phyloP scores from a whole-genome alignment of 257 asterid species.

The Rauvolfia tetraphylla region DNA sequence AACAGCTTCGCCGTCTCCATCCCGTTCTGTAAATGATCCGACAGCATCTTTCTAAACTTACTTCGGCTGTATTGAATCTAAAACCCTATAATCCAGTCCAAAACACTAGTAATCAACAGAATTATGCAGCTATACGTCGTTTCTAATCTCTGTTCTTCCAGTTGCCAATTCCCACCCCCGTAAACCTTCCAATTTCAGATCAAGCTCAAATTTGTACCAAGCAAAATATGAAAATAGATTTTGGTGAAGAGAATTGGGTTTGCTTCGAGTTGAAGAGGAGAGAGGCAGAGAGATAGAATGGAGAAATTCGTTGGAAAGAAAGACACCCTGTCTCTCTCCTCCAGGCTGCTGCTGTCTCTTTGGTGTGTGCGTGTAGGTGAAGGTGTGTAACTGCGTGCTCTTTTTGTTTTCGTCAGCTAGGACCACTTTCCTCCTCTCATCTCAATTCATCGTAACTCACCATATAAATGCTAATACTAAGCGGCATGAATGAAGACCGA shows the following conservation, averaged over 20 bases:
- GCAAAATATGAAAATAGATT: not conserved
- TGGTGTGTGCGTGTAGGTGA: not conserved
- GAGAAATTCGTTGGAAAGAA: not conserved
- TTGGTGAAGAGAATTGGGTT: not conserved
- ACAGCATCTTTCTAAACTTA: slow-evolving; percentile 39
- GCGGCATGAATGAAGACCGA: no score
- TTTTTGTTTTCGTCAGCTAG: not conserved
- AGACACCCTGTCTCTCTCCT: not conserved
- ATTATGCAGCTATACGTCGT: not conserved
- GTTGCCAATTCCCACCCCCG: not conserved
- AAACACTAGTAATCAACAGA: slow-evolving; percentile 7
- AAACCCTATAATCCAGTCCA: slow-evolving; percentile 2
- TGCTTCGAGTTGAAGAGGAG: not conserved
- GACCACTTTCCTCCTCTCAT: no score
- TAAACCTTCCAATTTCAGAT: not conserved
- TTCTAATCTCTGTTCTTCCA: slow-evolving; percentile 1
- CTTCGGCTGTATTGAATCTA: not conserved
- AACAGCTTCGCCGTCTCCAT: slow-evolving; percentile 77
- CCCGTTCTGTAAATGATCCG: slow-evolving; percentile 85
- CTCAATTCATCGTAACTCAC: no score
- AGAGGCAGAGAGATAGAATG: not conserved
- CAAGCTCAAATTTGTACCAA: slow-evolving; percentile 7
- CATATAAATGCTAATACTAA: no score
- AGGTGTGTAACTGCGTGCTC: no score
- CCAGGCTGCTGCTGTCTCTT: not conserved